Evolutionary conservation across 1,284 basidiomycete species (phyloP).

Genomic region (Puccinia triticina): DNA sequence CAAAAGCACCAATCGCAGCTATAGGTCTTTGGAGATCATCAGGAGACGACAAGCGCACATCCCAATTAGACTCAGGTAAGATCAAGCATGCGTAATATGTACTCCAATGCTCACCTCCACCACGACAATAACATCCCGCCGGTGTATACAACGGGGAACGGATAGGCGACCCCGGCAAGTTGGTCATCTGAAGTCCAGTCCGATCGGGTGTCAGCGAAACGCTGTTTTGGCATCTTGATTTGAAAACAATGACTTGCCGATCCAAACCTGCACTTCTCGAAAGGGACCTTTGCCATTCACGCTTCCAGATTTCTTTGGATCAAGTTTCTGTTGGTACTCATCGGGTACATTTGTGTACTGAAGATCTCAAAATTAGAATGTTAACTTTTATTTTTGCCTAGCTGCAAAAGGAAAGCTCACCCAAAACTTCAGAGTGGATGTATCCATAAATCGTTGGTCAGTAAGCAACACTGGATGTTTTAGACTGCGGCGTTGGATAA

Average conservation of each 20-base stretch:
- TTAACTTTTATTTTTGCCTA: neutral
- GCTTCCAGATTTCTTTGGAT: conserved; percentile 61
- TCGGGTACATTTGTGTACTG: conserved; percentile 75
- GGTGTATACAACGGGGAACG: conserved; percentile 77
- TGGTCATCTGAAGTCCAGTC: conserved; percentile 63
- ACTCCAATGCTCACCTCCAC: conserved; percentile 64
- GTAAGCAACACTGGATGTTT: neutral
- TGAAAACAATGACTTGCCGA: conserved; percentile 61
- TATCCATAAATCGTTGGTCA: neutral
- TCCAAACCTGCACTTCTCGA: conserved; percentile 75
- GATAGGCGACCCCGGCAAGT: conserved; percentile 75
- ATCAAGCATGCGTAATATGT: neutral
- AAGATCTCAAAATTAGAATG: conserved; percentile 3
- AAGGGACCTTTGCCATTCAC: conserved; percentile 71
- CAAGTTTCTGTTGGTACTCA: conserved; percentile 67
- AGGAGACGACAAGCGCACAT: neutral
- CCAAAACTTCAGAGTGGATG: conserved; percentile 37
- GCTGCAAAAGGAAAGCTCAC: conserved; percentile 2
- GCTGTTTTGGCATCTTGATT: neutral
- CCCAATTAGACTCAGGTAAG: neutral
- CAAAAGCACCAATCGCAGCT: conserved; percentile 74
- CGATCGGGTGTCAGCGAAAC: neutral
- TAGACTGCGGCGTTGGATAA: neutral
- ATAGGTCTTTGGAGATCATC: conserved; percentile 65
- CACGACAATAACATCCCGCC: conserved; percentile 73